Evolutionary conservation across 2,329 filamentous ascomycete genomes (phyloP), one percentile per base, ranked within the genome.

Genomic region (Aspergillus oerlinghausenensis): DNA sequence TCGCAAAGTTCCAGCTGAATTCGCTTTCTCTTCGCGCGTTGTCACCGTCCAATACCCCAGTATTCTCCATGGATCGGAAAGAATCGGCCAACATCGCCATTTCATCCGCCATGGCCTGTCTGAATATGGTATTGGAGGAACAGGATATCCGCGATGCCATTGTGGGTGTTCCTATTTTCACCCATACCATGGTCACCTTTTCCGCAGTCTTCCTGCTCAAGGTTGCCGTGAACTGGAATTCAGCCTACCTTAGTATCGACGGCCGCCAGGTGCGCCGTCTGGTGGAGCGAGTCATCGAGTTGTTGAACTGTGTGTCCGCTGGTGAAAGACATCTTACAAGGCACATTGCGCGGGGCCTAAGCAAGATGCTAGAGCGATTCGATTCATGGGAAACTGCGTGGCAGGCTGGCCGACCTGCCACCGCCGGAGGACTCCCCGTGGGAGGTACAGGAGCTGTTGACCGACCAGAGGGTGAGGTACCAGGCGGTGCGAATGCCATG

Each of bases 1-100:
- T 83, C 54, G 79, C 79, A 23, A 80, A 80, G 59, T 78, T 83
- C 49, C 79, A 82, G 59, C 73, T 83, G 21, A 80, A 82, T 60
- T 76, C 73, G 5, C 70, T 76, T 25, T 73, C 72, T 3, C 67
- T 74, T 9, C 68, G 72, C 62, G 60, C 77, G 3, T 72, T 79
- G 60, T 72, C 75, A 58, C 72, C 77, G 54, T 76, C 70, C 11
- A 75, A 74, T 50, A 73, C 74, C 0, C 74, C 74, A 0, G 66
- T 73, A 9, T 75, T 77, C 55, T 77, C 75, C 11, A 73, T 77
- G 65, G 74, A 77, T 49, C 75, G 73, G 54, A 77, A 75, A 62
- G 74, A 76, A 60, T 74, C 71, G 3, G 76, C 75, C 23, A 76
- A 75, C 52, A 73, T 76, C 66, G 79, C 66, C 66, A 82, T 74